phyloP scores from a whole-genome alignment of 2,329 filamentous ascomycete genomes.

The Microsporum ferrugineum region DNA sequence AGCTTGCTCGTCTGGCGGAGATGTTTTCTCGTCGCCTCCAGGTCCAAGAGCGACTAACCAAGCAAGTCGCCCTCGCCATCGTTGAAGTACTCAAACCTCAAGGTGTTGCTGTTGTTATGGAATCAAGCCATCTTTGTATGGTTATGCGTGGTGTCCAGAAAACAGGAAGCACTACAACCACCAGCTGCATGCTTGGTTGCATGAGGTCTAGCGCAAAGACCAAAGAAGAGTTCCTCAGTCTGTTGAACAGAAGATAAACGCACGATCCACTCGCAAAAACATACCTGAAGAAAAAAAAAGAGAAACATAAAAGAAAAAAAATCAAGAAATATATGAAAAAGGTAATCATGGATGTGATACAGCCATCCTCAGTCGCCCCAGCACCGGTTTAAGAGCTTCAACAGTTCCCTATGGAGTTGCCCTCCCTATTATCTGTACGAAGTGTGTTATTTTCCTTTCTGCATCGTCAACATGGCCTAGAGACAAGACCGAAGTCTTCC shows the following conservation, averaged over 20 bases:
- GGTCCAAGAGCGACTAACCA: slow-evolving; percentile 91
- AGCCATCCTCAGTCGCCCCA: background rate
- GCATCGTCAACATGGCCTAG: background rate
- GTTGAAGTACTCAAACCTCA: slow-evolving; percentile 87
- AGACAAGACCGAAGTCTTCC: background rate
- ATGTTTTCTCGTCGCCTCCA: slow-evolving; percentile 92
- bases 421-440: background rate
- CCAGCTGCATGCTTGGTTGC: slow-evolving; percentile 93
- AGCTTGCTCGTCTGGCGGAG: slow-evolving; percentile 87
- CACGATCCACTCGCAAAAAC: background rate
- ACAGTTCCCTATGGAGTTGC: background rate
- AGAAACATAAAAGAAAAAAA: background rate
- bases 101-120: slow-evolving; percentile 94
- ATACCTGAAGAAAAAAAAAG: background rate
- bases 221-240: slow-evolving; percentile 83
- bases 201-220: slow-evolving; percentile 91
- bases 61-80: slow-evolving; percentile 87
- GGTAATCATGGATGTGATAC: slow-evolving; percentile 1
- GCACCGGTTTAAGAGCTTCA: background rate
- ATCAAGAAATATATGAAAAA: background rate
- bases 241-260: slow-evolving; percentile 48
- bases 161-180: slow-evolving; percentile 74
- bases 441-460: background rate
- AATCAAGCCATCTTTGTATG: slow-evolving; percentile 95
- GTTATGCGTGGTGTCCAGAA: slow-evolving; percentile 98